phyloP scores from a whole-genome alignment of 805 yeast species.

The Ogataea siamensis region DNA sequence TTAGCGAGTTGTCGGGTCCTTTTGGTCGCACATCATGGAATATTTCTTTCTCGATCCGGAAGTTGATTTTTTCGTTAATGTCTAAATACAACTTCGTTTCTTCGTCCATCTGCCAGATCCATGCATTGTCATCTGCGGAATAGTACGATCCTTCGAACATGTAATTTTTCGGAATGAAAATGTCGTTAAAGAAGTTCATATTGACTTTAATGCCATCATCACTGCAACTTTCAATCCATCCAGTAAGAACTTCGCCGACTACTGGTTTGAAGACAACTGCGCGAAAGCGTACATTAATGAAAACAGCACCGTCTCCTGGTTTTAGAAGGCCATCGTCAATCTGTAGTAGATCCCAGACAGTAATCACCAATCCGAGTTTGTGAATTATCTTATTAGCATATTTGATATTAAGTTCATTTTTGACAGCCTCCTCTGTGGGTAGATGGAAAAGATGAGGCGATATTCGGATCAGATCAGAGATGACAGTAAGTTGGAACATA shows the following conservation, averaged over 20 bases:
- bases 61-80: slow-evolving; percentile 85
- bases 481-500: slow-evolving; percentile 83
- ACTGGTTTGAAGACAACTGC: slow-evolving; percentile 88
- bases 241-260: slow-evolving; percentile 87
- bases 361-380: slow-evolving; percentile 78
- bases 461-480: slow-evolving; percentile 81
- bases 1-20: slow-evolving; percentile 53
- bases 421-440: slow-evolving; percentile 69
- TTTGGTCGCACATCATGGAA: slow-evolving; percentile 83
- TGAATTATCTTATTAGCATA: slow-evolving; percentile 84
- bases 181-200: slow-evolving; percentile 88
- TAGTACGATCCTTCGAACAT: slow-evolving; percentile 58
- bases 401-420: slow-evolving; percentile 78
- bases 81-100: slow-evolving; percentile 81
- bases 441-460: slow-evolving; percentile 81
- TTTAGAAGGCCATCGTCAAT: slow-evolving; percentile 85
- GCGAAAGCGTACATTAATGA: slow-evolving; percentile 70
- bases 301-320: slow-evolving; percentile 94
- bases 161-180: slow-evolving; percentile 80
- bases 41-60: slow-evolving; percentile 85
- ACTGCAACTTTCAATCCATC: slow-evolving; percentile 89
- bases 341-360: slow-evolving; percentile 79
- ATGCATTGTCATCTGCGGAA: slow-evolving; percentile 74
- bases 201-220: slow-evolving; percentile 83
- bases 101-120: slow-evolving; percentile 85